Evolutionary conservation across 2,329 filamentous ascomycete species (phyloP), one percentile per base, ranked within the genome.

Genomic region (Pseudocercospora vitis): DNA sequence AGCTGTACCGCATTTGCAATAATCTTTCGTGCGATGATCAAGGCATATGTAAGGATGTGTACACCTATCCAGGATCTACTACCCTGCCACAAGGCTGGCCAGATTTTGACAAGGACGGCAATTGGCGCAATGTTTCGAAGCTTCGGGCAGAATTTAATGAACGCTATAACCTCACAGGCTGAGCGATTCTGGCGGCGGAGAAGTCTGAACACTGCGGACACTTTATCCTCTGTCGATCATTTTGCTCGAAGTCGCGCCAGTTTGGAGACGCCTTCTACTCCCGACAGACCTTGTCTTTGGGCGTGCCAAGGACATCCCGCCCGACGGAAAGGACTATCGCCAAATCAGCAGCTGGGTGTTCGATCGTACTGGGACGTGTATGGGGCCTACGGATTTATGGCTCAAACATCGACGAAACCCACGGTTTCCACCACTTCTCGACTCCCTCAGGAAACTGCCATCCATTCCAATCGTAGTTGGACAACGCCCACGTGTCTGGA

Each of bases 361-460:
- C n/a, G n/a, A n/a, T n/a, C n/a, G n/a, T n/a, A n/a, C n/a, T n/a
- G n/a, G n/a, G n/a, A n/a, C n/a, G n/a, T n/a, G n/a, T n/a, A n/a
- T n/a, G n/a, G n/a, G n/a, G n/a, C n/a, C n/a, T n/a, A n/a, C 19
- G 21, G n/a, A 40, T 23, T 19, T 42, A 42, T 12, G 37, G 24
- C 14, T 21, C 37, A 24, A 42, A 42, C 37, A 42, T 45, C 11
- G 42, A 6, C 11, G 42, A 23, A 2, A 78, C 71, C 77, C 77
- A 80, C 2, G 77, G 77, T 69, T 76, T 78, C 77, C 76, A 79
- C 60, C 74, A 76, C 47, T 71, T 63, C 57, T 80, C 74, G 24
- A 80, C 68, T 1, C 74, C 76, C 33, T 69, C 70, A 1, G 71
- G 68, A 42, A 73, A 75, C 24, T 71, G 72, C 77, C 77, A 80